A percentile compares a stretch with the other conserved stretches of the same genome.
phyloP scores from a whole-genome alignment of 1,139 yeast genomes.

The Sugiyamaella castrensis region DNA sequence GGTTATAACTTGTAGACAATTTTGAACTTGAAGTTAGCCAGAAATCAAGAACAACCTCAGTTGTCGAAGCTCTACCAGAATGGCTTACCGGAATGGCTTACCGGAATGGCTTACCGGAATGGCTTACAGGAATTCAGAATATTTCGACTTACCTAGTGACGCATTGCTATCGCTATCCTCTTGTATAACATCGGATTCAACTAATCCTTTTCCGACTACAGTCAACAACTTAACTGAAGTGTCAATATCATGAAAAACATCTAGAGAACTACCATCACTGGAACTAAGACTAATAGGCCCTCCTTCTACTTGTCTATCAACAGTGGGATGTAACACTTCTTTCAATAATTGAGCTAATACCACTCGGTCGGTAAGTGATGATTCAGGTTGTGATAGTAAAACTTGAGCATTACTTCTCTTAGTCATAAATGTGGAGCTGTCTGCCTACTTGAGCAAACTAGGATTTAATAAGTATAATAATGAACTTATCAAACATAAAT shows the following conservation, averaged over 20 bases:
- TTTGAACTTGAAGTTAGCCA: background rate
- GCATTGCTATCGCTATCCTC: background rate
- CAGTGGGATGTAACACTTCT: slow-evolving; percentile 11
- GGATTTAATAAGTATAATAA: too few relatives aligned
- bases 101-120: too few relatives aligned
- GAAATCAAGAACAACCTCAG: too few relatives aligned
- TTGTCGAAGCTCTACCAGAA: too few relatives aligned
- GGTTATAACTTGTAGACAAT: background rate
- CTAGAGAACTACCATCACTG: background rate
- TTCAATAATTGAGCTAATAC: slow-evolving; percentile 14
- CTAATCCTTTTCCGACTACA: slow-evolving; percentile 15
- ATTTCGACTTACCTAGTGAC: too few relatives aligned
- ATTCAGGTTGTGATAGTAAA: slow-evolving; percentile 17
- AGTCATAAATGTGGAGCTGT: slow-evolving; percentile 3
- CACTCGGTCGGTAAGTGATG: slow-evolving; percentile 13
- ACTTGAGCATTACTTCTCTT: slow-evolving; percentile 4
- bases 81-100: too few relatives aligned
- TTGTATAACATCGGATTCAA: background rate
- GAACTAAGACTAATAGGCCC: background rate
- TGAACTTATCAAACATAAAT: too few relatives aligned
- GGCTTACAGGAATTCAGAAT: too few relatives aligned
- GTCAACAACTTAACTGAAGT: slow-evolving; percentile 14
- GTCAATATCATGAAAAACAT: slow-evolving; percentile 8
- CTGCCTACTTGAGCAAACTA: too few relatives aligned
- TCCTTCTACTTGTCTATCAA: background rate